A percentile compares a stretch with the other conserved stretches of the same genome.
These are phyloP conservation scores for Stemphylium beticola DNA, from an alignment of 2,329 filamentous ascomycete species.

Conservation along the genomic window DNA sequence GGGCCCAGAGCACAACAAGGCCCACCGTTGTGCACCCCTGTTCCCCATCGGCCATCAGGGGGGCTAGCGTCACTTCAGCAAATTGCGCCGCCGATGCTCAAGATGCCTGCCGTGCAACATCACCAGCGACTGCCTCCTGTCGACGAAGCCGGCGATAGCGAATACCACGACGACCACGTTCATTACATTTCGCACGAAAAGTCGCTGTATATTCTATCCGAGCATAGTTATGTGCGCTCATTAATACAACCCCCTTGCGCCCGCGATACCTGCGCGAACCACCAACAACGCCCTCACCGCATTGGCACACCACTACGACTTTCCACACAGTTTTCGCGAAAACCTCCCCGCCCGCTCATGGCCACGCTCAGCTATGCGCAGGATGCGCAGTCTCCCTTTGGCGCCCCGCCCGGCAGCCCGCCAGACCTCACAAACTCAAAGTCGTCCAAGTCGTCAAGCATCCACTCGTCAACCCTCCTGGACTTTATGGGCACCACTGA, in stretches of 20 bases:
- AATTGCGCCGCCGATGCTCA: constrained; percentile 33
- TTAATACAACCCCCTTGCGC: constrained; percentile 36
- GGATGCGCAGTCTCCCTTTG: constrained; percentile 37
- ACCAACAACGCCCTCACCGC: constrained; percentile 25
- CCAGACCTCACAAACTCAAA: constrained; percentile 84
- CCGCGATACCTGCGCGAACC: constrained; percentile 33
- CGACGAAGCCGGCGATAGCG: constrained; percentile 15
- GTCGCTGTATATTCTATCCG: constrained; percentile 44
- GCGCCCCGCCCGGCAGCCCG: constrained; percentile 68
- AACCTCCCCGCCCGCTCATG: constrained; percentile 46
- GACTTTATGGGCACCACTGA: constrained; percentile 64
- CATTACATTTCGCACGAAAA: constrained; percentile 30
- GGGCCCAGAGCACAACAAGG: constrained; percentile 21
- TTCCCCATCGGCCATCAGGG: constrained; percentile 14
- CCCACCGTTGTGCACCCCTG: constrained; percentile 23
- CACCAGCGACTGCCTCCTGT: constrained; percentile 22
- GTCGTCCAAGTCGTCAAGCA: constrained; percentile 89
- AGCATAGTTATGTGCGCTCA: constrained; percentile 45
- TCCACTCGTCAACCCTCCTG: constrained; percentile 78
- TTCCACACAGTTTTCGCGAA: constrained; percentile 20
- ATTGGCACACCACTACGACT: constrained; percentile 27
- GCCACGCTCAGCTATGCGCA: constrained; percentile 41
- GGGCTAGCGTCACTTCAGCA: constrained; percentile 29
- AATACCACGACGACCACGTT: constrained; percentile 14
- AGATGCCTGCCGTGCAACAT: constrained; percentile 39